Base-by-base conservation (phyloP, 192 early-diverging fungal species). In the Coemansia sp. region DNA sequence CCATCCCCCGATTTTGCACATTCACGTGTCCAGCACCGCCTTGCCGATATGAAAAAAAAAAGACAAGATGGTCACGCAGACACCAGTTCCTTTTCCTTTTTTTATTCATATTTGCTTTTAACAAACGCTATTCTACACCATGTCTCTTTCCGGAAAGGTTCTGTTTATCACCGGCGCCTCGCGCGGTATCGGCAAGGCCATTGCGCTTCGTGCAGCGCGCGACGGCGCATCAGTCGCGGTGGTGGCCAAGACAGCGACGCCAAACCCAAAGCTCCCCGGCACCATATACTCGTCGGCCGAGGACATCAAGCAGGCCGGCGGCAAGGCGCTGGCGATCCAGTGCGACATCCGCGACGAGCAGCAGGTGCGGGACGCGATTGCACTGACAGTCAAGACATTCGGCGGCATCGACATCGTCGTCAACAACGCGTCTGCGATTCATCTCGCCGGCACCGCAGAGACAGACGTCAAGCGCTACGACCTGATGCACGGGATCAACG, bases 341-440 rank as follows among this genome's bases (percentile, higher is more conserved):
- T 94, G 92, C 76, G 91, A 94, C 58, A 91, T 94, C 68, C 86
- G 91, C 52, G 84, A 85, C 57, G 91, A 92, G 67, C 84, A 82
- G 28, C 86, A 89, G 57, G 87, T 94, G 46, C 49, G 82, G 58
- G 58, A 52, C 8, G 92, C 89, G 4, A 84, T 94, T 28, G 68
- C 84, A 7, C 58, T 86, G 65, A 85, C 88, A 1, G 88, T 86
- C 1, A 64, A 69, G 31, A 66, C 69, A 38, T 94, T 94, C 77
- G 89, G 89, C 10, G 84, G 87, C 25, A 86, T 94, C 57, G 92
- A 94, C 63, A 90, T 94, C 54, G 75, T 94, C 10, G 75, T 91
- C 77, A 94, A 91, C 76, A 85, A 88, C 54, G 84, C 92, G 4
- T 88, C 86, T 23, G 92, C 91, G 0, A 91, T 94, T 54, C 71